Evolutionary conservation across 2,329 filamentous ascomycete species (phyloP), one percentile per base, ranked within the genome.

Genomic region (Pseudogymnoascus sp.): DNA sequence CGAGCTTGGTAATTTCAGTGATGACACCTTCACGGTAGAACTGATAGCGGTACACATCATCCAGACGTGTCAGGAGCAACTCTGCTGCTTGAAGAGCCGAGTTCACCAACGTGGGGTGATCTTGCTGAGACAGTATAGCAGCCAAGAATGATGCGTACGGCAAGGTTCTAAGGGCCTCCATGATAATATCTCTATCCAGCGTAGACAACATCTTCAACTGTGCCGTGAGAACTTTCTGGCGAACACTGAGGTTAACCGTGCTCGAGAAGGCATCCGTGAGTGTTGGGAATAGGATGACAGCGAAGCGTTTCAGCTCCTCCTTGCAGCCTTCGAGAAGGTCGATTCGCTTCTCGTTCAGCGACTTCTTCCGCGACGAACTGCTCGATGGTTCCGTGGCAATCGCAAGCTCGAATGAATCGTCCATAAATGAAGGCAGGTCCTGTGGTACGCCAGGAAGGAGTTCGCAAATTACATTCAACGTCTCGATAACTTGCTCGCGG

Each of bases 161-260:
- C 1, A 99, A 92, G 14, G 90, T 84, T 25, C 88, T 88, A 30
- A 99, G 76, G 7, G 93, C 89, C 68, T 97, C 93, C 64, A 90
- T 82, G 3, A 99, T 81, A 58, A 99, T 91, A 37, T 82, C 80
- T 43, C 85, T 86, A 67, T 97, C 91, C n/a, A 99, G 77, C 66
- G 97, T 96, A 11, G 91, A 96, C 8, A 99, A 81, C 91, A 99
- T 97, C 76, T 97, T 97, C 47, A 97, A 78, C 70, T 99, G 94
- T n/a, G 93, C 94, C 18, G 86, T 90, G 34, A 99, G 80, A 2
- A 99, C 94, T 75, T 96, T 97, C 71, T 97, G 91, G 20, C 95
- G 88, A 39, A 99, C 94, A 61, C 85, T 91, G 14, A 97, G 77
- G 70, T 99, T 99, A 65, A 99, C 93, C 0, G 94, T 99, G 74